A percentile compares a stretch with the other conserved stretches of the same genome.
Conservation (phyloP, 2,329 filamentous ascomycete genomes). For the Aspergillus puulaauensis region DNA sequence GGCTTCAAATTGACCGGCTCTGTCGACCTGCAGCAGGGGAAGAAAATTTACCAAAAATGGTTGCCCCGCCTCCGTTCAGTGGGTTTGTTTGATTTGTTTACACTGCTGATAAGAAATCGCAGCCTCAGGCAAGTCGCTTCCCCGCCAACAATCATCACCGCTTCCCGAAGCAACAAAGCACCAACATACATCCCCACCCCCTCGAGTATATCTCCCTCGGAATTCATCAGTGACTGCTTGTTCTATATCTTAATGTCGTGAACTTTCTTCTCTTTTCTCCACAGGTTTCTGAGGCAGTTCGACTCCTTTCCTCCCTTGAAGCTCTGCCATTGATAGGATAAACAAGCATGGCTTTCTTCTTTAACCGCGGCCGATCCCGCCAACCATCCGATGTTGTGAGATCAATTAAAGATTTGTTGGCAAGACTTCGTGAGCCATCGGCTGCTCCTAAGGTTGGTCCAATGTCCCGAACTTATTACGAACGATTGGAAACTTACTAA, state of each 20-base stretch:
- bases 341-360: slow-evolving; percentile 66
- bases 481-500: slow-evolving; percentile 17
- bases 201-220: neutral
- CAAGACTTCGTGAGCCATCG: slow-evolving; percentile 60
- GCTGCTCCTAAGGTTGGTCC: slow-evolving; percentile 54
- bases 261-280: neutral
- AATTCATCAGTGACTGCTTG: slow-evolving; percentile 1
- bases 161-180: slow-evolving; percentile 11
- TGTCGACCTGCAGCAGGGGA: neutral
- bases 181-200: slow-evolving; percentile 3
- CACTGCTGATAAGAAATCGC: slow-evolving; percentile 13
- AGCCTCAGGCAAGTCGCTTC: slow-evolving; percentile 20
- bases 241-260: neutral
- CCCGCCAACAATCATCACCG: slow-evolving; percentile 25
- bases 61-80: slow-evolving; percentile 20
- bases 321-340: slow-evolving; percentile 12
- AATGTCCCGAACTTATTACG: neutral
- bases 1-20: neutral
- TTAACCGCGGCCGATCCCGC: slow-evolving; percentile 62
- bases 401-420: slow-evolving; percentile 63
- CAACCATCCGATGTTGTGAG: slow-evolving; percentile 61
- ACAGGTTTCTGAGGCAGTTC: neutral
- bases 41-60: slow-evolving; percentile 13
- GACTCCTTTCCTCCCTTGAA: slow-evolving; percentile 12
- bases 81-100: slow-evolving; percentile 22